Evolutionary conservation across 192 early-diverging fungal species (phyloP), one percentile per base, ranked within the genome.

Genomic region (Coemansia sp.): DNA sequence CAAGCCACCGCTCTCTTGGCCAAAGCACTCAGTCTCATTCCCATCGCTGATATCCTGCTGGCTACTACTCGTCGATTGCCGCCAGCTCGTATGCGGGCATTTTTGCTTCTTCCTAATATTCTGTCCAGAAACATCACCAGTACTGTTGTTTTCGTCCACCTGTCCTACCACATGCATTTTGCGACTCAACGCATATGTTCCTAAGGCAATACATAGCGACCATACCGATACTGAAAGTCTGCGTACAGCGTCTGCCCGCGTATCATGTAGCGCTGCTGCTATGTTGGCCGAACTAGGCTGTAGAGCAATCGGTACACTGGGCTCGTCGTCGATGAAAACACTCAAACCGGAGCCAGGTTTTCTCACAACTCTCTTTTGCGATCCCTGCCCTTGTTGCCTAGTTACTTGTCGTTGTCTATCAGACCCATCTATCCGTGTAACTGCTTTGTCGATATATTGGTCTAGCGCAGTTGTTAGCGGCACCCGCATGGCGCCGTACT

Each of bases 251-350:
- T 67, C 56, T 4, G 67, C 51, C 12, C 79, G 73, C 12, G 79
- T 82, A 57, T 67, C 66, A 18, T 58, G 57, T 14, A 82, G 40
- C 6, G 64, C 60, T 4, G 45, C 51, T 5, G 48, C 67, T 48
- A 82, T 29, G 4, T 67, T 68, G 18, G 65, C 61, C 4, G 67
- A 17, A 36, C 54, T 63, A 14, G 60, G 28, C 7, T 63, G 71
- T 2, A 64, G 12, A n/a, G 25, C 30, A 0, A 14, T 17, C 25
- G 57, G 7, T 8, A 32, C 38, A 8, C 22, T 48, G 0, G 74
- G 74, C 71, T 82, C 79, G 31, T 82, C 74, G 7, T 82, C 79
- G 14, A 82, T 40, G 51, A 68, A 67, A 16, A 68, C 73, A 3
- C 48, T 29, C 11, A 81, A 33, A 6, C 78, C 78, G 11, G 64